Base-by-base conservation (phyloP, 1,139 yeast species). In the Tardiomyces blankii region DNA sequence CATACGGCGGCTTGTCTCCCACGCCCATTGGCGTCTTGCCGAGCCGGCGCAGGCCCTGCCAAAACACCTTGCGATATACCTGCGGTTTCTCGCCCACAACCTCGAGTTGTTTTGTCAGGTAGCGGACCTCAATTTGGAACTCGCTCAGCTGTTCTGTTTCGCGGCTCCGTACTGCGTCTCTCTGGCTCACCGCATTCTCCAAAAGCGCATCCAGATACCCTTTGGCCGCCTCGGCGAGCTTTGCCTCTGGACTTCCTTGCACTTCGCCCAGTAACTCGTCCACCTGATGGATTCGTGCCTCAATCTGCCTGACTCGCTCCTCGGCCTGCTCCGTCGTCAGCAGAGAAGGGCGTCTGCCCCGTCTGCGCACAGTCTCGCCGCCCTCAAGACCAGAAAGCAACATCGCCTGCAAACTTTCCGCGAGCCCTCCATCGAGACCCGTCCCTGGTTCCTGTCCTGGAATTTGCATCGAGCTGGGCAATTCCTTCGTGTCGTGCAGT, bases 1-100 rank as follows among this genome's bases (percentile, higher is more conserved):
- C 52, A 28, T 49, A 47, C n/a, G 60, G 57, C 5, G 52, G 49
- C 19, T 46, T 42, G n/a, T 51, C 54, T 4, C 46, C 49, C 0
- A 46, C 44, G 6, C 46, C 42, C 30, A 44, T 35, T 6, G 30
- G 38, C 30, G 48, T 41, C 35, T 45, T 44, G 8, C 28, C 28
- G 19, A 48, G 44, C n/a, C 42, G 38, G 11, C 18, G 18, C 30
- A 49, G 43, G 1, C 47, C 44, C 38, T 39, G 40, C 56, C 56
- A 53, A 14, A 53, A 45, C 14, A 39, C 21, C 30, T 35, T 27
- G 28, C 50, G 51, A 9, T 23, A 42, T 30, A 42, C 40, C 13
- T 27, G 19, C 16, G 30, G 40, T 7, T 49, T 43, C 25, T 47
- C 43, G 12, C 42, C 39, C 18, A 49, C 46, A 6, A 44, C 14